Conservation (phyloP, 139 green algal species). For the Micromonas pusilla region DNA sequence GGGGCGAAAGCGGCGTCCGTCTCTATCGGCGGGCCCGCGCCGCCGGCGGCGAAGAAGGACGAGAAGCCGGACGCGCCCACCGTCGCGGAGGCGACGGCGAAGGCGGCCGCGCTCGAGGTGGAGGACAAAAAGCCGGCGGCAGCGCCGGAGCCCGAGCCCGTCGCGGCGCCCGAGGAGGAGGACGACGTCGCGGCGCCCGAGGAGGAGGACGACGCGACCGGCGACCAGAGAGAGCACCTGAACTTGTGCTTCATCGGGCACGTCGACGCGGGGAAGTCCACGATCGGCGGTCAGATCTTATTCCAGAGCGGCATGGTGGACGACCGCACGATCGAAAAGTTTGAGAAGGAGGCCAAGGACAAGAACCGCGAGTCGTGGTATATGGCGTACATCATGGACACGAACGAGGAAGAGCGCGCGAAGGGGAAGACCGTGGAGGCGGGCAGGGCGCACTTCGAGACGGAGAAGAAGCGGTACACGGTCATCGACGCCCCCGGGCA, state of each 20-base stretch:
- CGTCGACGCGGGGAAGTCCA: constrained; percentile 98
- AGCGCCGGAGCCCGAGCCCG: not conserved
- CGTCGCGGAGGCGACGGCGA: constrained; percentile 1
- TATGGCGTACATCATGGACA: constrained; percentile 99
- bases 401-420: constrained; percentile 95
- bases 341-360: constrained; percentile 97
- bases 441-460: constrained; percentile 49
- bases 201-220: constrained; percentile 10
- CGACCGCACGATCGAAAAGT: constrained; percentile 98
- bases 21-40: constrained; percentile 8
- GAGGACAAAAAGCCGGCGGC: constrained; percentile 22
- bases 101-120: constrained; percentile 23
- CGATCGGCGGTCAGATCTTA: constrained; percentile 94
- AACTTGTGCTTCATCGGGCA: constrained; percentile 99
- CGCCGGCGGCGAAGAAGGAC: not conserved
- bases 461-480: constrained; percentile 50
- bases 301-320: constrained; percentile 88
- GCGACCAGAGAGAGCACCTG: constrained; percentile 74
- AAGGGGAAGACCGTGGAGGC: constrained; percentile 98
- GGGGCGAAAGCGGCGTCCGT: constrained; percentile 13
- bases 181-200: constrained; percentile 22
- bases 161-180: not conserved
- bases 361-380: constrained; percentile 98
- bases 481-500: constrained; percentile 51
- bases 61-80: not conserved